A percentile compares a stretch with the other conserved stretches of the same genome.
Evolutionary conservation across 371 early-diverging fungal genomes (phyloP).

Genomic region (Mortierella sp.): DNA sequence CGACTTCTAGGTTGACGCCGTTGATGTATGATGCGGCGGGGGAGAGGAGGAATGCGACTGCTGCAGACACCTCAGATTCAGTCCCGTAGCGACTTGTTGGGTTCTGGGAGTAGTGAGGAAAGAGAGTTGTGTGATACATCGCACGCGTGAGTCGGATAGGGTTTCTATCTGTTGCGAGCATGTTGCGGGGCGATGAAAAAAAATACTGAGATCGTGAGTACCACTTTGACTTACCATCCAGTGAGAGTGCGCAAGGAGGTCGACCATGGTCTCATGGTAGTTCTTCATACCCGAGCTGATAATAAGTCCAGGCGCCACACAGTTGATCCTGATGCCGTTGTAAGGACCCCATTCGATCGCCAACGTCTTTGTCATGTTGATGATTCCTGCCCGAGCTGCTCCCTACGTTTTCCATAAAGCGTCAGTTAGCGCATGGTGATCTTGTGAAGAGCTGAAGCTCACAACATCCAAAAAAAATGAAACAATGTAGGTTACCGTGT

Average conservation of each 20-base stretch:
- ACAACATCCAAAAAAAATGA: not conserved
- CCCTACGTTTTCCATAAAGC: slow-evolving; percentile 13
- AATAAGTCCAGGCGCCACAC: slow-evolving; percentile 68
- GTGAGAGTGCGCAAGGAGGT: slow-evolving; percentile 31
- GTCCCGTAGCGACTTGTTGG: slow-evolving; percentile 67
- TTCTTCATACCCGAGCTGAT: slow-evolving; percentile 66
- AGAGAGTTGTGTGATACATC: not conserved
- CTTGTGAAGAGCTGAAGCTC: not conserved
- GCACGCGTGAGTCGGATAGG: not conserved
- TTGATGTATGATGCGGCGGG: slow-evolving; percentile 64
- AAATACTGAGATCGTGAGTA: not conserved
- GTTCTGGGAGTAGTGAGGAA: slow-evolving; percentile 27
- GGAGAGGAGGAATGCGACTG: slow-evolving; percentile 62
- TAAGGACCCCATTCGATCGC: slow-evolving; percentile 65
- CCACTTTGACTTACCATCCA: slow-evolving; percentile 46
- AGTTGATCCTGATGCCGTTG: slow-evolving; percentile 66
- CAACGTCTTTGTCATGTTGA: slow-evolving; percentile 64
- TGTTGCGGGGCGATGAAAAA: too few relatives aligned
- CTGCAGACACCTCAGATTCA: slow-evolving; percentile 64
- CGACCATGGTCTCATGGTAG: slow-evolving; percentile 59
- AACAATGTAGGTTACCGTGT: slow-evolving; percentile 31
- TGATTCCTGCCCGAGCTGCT: slow-evolving; percentile 50
- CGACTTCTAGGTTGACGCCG: slow-evolving; percentile 59
- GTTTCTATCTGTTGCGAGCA: not conserved
- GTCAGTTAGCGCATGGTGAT: not conserved